These are phyloP conservation scores for Stromatinia cepivora DNA, from an alignment of 2,329 filamentous ascomycete species.

Conservation along the genomic window DNA sequence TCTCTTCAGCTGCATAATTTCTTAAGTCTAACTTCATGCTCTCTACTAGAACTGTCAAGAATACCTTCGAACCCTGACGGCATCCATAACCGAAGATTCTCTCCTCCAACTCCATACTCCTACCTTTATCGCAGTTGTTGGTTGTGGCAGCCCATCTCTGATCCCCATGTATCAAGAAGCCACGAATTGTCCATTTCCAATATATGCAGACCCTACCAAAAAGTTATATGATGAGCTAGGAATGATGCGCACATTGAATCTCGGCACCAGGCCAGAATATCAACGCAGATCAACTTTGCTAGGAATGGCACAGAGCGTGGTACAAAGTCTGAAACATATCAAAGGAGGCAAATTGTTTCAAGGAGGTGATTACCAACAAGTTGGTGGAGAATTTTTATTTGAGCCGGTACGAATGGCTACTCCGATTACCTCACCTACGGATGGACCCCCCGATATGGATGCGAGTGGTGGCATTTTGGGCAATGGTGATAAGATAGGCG, in stretches of 20 bases:
- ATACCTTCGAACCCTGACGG: constrained; percentile 38
- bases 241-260: constrained; percentile 51
- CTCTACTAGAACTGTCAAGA: constrained; percentile 42
- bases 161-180: constrained; percentile 53
- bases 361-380: constrained; percentile 54
- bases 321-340: constrained; percentile 48
- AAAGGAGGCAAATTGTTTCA: constrained; percentile 46
- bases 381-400: constrained; percentile 47
- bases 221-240: constrained; percentile 55
- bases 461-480: constrained; percentile 24
- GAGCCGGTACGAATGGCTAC: constrained; percentile 38
- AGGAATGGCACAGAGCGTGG: constrained; percentile 43
- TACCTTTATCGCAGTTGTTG: constrained; percentile 52
- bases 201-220: constrained; percentile 57
- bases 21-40: constrained; percentile 3
- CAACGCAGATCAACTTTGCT: constrained; percentile 45
- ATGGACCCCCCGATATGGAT: constrained; percentile 7
- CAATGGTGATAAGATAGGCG: constrained; percentile 25
- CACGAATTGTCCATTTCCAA: constrained; percentile 53
- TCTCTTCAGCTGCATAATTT: not conserved
- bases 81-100: constrained; percentile 36
- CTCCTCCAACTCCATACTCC: constrained; percentile 40
- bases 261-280: constrained; percentile 54
- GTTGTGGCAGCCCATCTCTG: constrained; percentile 55
- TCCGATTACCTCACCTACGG: constrained; percentile 28